Evolutionary conservation across 2,329 filamentous ascomycete genomes (phyloP).

Genomic region (Penicillium expansum): DNA sequence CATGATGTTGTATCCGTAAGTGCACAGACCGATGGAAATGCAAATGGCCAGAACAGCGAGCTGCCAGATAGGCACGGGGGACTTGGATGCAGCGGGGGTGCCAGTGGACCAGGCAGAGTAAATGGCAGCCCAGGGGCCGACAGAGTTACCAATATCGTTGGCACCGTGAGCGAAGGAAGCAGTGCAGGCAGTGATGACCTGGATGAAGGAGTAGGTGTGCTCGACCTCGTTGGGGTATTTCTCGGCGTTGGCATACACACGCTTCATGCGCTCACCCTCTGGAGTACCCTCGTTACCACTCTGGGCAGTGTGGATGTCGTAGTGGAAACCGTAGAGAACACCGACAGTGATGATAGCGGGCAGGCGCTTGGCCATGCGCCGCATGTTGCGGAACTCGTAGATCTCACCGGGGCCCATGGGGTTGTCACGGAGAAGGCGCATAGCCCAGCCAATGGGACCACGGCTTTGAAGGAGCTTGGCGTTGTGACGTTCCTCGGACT

Average conservation of each 20-base stretch:
- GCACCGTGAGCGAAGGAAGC: slow-evolving; percentile 63
- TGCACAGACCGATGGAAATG: slow-evolving; percentile 66
- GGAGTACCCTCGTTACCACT: slow-evolving; percentile 68
- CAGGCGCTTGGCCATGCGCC: slow-evolving; percentile 60
- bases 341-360: slow-evolving; percentile 65
- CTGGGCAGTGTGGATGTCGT: slow-evolving; percentile 78
- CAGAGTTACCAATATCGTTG: slow-evolving; percentile 73
- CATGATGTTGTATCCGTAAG: slow-evolving; percentile 83
- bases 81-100: slow-evolving; percentile 59
- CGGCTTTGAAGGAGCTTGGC: slow-evolving; percentile 60
- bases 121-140: slow-evolving; percentile 68
- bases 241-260: slow-evolving; percentile 61
- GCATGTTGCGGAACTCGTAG: slow-evolving; percentile 72
- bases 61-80: slow-evolving; percentile 70
- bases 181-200: slow-evolving; percentile 53
- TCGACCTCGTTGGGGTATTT: slow-evolving; percentile 71
- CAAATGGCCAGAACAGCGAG: slow-evolving; percentile 64
- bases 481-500: slow-evolving; percentile 59
- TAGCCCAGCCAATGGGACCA: slow-evolving; percentile 77
- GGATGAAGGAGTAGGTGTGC: slow-evolving; percentile 56
- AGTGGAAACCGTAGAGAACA: slow-evolving; percentile 71
- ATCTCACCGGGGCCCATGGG: slow-evolving; percentile 69
- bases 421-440: slow-evolving; percentile 73
- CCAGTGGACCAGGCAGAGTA: slow-evolving; percentile 67
- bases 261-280: slow-evolving; percentile 68